These are phyloP conservation scores for Epichloe coenophiala DNA, from an alignment of 2,329 filamentous ascomycete genomes.

Conservation along the genomic window DNA sequence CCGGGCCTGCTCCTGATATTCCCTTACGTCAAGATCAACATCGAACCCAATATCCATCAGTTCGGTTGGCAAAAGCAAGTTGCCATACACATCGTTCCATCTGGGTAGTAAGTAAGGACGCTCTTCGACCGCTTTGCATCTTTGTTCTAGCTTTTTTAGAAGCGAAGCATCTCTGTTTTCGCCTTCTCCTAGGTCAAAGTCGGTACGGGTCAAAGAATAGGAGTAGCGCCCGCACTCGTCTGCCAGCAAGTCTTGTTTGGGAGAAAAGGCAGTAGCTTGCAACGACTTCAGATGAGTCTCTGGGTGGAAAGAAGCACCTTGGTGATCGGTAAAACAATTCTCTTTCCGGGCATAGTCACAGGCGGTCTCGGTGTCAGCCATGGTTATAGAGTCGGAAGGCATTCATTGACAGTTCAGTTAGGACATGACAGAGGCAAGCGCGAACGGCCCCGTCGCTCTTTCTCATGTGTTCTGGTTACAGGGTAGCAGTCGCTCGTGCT, in stretches of 20 bases:
- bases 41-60: not conserved
- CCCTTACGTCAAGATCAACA: not conserved
- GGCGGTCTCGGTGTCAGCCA: not conserved
- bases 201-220: not conserved
- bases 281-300: conserved; percentile 11
- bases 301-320: conserved; percentile 14
- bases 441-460: too few species aligned
- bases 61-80: not conserved
- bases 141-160: not conserved
- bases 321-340: conserved; percentile 15
- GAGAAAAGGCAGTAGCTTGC: not conserved
- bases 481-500: too few species aligned
- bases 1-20: conserved; percentile 1
- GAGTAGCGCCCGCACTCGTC: not conserved
- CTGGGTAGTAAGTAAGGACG: not conserved
- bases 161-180: not conserved
- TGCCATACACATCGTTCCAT: not conserved
- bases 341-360: conserved; percentile 14
- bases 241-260: not conserved
- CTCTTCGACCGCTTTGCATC: not conserved
- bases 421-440: too few species aligned
- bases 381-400: not conserved
- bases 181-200: not conserved
- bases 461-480: too few species aligned
- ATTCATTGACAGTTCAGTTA: not conserved